Conservation (phyloP, 371 early-diverging fungal genomes). For the Actinomucor elegans region DNA sequence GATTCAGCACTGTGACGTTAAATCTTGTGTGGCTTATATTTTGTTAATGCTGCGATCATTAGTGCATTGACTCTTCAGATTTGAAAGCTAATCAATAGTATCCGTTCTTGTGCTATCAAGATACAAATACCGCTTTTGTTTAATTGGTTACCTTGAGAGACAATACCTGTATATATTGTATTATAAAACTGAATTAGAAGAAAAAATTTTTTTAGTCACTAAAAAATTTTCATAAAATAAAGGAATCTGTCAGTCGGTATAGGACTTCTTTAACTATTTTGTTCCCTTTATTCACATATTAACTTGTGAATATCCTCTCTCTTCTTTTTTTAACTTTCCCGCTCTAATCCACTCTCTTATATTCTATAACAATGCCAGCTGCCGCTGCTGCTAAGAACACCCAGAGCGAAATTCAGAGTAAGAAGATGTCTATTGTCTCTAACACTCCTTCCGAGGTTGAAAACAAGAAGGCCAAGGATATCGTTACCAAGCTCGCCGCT, state of each 20-base stretch:
- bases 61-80: no score
- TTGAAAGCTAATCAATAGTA: no score
- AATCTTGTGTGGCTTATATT: no score
- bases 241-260: no score
- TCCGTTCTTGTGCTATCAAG: no score
- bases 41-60: no score
- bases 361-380: conserved; percentile 8
- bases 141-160: no score
- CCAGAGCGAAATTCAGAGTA: conserved; percentile 38
- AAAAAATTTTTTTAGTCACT: background rate
- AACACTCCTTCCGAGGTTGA: conserved; percentile 29
- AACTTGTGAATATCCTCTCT: conserved; percentile 6
- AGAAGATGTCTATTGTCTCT: conserved; percentile 38
- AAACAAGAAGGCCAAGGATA: conserved; percentile 41
- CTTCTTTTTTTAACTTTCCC: conserved; percentile 1
- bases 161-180: no score
- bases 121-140: no score
- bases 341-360: conserved; percentile 16
- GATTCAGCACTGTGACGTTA: no score
- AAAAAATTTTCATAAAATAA: no score
- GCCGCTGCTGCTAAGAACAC: conserved; percentile 19
- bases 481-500: conserved; percentile 47
- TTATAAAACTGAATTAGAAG: no score
- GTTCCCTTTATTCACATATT: conserved; percentile 9
- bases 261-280: conserved; percentile 14